Evolutionary conservation across 176 grass and related monocot species (phyloP).

Genomic region (maize (Zea mays)): Zm-B73-REFERENCE-NAM-5.0 NC_050096.1:184923001-184923500

Average conservation of each 20-base stretch:
- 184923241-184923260: too few relatives aligned
- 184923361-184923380: background rate
- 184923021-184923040: constrained; percentile 28
- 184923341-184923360: constrained; percentile 17
- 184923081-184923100: constrained; percentile 68
- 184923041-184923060: constrained; percentile 97
- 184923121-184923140: constrained; percentile 31
- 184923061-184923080: constrained; percentile 99
- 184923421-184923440: background rate
- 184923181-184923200: background rate
- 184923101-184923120: constrained; percentile 71
- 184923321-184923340: background rate
- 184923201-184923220: too few relatives aligned
- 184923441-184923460: background rate
- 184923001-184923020: constrained; percentile 14
- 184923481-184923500: constrained; percentile 48
- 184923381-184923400: constrained; percentile 4
- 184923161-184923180: constrained; percentile 1
- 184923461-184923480: background rate
- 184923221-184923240: too few relatives aligned
- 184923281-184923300: too few relatives aligned
- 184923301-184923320: too few relatives aligned
- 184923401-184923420: background rate
- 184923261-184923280: too few relatives aligned
- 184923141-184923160: constrained; percentile 19